These are phyloP conservation scores for Posidonia oceanica DNA, from an alignment of 116 monocot genomes.

Conservation along the genomic window DNA sequence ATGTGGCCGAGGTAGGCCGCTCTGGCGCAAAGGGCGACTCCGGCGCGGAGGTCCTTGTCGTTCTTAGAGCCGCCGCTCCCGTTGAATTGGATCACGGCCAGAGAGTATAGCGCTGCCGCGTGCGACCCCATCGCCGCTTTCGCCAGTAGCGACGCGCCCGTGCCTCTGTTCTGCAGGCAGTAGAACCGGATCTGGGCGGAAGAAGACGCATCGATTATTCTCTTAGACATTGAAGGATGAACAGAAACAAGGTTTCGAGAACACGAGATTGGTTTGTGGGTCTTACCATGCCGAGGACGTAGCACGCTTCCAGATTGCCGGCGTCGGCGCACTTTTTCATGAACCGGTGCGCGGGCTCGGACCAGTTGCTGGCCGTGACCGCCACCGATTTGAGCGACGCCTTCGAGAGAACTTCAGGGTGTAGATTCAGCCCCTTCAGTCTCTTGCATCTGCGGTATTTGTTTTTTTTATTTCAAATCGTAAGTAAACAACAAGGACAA, in stretches of 20 bases:
- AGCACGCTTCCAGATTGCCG: conserved; percentile 56
- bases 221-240: background rate
- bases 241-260: background rate
- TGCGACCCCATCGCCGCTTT: conserved; percentile 43
- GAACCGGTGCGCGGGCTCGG: conserved; percentile 38
- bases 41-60: conserved; percentile 43
- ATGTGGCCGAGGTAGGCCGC: conserved; percentile 47
- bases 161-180: conserved; percentile 28
- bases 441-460: conserved; percentile 34
- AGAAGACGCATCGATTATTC: background rate
- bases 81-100: conserved; percentile 70
- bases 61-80: conserved; percentile 50
- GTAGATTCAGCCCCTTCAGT: conserved; percentile 15
- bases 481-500: too few species aligned
- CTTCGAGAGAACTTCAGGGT: conserved; percentile 28
- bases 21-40: conserved; percentile 45
- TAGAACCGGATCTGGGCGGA: conserved; percentile 48
- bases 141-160: conserved; percentile 41
- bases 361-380: conserved; percentile 34
- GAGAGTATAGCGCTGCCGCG: conserved; percentile 52
- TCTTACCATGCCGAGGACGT: conserved; percentile 58
- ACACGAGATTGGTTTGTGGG: background rate
- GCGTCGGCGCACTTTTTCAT: conserved; percentile 40
- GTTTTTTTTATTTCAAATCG: too few species aligned
- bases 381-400: conserved; percentile 30